phyloP scores from a whole-genome alignment of 768 basidiomycete genomes.

The Exidia glandulosa region DNA sequence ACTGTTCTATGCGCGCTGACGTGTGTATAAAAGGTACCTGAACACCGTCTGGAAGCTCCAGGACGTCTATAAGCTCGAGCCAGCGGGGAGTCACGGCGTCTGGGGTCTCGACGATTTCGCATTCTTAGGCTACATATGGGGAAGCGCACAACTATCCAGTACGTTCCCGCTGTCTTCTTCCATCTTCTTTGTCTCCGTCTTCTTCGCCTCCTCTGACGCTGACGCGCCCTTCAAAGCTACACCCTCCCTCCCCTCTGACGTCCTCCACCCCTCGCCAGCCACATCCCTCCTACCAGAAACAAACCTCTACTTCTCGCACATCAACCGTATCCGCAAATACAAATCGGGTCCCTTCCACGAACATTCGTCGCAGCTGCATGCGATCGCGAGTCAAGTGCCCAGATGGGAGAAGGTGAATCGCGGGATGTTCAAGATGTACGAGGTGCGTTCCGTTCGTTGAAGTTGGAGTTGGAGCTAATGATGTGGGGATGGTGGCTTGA shows the following conservation, averaged over 20 bases:
- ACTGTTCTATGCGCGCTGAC: constrained; percentile 33
- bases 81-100: constrained; percentile 94
- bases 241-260: constrained; percentile 49
- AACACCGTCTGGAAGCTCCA: constrained; percentile 77
- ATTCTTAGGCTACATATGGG: constrained; percentile 85
- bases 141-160: constrained; percentile 83
- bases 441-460: constrained; percentile 34
- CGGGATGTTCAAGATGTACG: constrained; percentile 93
- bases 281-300: constrained; percentile 49
- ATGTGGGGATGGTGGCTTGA: too few species aligned
- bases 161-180: constrained; percentile 9
- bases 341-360: constrained; percentile 86
- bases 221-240: constrained; percentile 30
- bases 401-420: constrained; percentile 84
- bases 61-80: constrained; percentile 82
- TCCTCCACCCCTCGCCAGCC: constrained; percentile 47
- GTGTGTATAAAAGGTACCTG: constrained; percentile 71
- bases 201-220: background rate
- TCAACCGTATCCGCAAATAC: constrained; percentile 67
- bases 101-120: constrained; percentile 94
- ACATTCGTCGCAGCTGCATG: constrained; percentile 81
- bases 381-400: constrained; percentile 80
- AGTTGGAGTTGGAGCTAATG: background rate
- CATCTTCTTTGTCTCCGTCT: background rate
- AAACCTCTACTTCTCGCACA: constrained; percentile 74